Evolutionary conservation across 495 filamentous ascomycete species (phyloP).

Genomic region (Apiosordaria backusii): DNA sequence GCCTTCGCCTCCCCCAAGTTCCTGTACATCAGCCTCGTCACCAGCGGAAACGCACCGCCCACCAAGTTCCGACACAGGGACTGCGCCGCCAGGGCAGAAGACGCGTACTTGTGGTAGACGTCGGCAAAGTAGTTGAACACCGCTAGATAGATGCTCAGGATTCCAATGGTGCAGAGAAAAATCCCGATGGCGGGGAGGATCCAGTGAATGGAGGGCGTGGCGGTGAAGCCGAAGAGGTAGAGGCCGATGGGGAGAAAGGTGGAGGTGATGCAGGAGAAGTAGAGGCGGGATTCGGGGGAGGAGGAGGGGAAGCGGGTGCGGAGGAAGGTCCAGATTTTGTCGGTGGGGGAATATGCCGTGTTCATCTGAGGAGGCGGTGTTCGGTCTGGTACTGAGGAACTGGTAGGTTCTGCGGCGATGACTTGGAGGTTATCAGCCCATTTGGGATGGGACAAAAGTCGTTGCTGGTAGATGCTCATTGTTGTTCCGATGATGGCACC

Average conservation of each 20-base stretch:
- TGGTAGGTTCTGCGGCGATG: not conserved
- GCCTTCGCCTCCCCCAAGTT: conserved; percentile 70
- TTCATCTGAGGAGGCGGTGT: not conserved
- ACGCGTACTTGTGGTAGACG: conserved; percentile 79
- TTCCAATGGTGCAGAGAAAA: conserved; percentile 76
- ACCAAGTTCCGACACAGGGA: conserved; percentile 80
- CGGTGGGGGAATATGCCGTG: conserved; percentile 1
- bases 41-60: conserved; percentile 76
- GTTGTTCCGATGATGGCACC: conserved; percentile 65
- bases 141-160: conserved; percentile 83
- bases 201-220: conserved; percentile 65
- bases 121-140: conserved; percentile 96
- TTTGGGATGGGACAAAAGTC: conserved; percentile 39
- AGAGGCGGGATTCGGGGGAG: conserved; percentile 74
- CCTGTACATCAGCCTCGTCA: conserved; percentile 67
- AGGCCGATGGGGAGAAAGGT: conserved; percentile 64
- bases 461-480: conserved; percentile 71
- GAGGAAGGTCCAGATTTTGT: conserved; percentile 35
- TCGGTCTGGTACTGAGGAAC: not conserved
- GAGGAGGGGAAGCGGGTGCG: conserved; percentile 42
- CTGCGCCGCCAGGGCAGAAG: conserved; percentile 84
- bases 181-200: conserved; percentile 72
- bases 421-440: conserved; percentile 25
- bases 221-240: conserved; percentile 72
- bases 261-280: conserved; percentile 74